These are phyloP conservation scores for Diplodia scrobiculata DNA, from an alignment of 2,329 filamentous ascomycete species.

Conservation along the genomic window DNA sequence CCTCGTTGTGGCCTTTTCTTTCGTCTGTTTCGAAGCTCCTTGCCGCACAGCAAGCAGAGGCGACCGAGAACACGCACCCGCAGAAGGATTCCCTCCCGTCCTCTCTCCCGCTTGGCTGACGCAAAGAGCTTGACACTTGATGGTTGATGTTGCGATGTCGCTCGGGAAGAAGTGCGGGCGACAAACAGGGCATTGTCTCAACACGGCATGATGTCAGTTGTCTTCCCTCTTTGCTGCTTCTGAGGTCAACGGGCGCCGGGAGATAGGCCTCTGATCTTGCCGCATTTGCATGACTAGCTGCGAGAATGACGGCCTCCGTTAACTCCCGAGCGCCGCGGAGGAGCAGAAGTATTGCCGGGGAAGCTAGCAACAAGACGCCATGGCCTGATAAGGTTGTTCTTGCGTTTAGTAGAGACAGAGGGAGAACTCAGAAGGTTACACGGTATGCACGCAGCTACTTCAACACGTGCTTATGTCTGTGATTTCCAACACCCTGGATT, in stretches of 20 bases:
- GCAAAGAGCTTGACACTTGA: not conserved
- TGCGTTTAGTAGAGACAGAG: not conserved
- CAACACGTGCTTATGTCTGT: conserved; percentile 3
- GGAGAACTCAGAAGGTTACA: not conserved
- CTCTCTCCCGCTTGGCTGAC: not conserved
- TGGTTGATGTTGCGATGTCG: not conserved
- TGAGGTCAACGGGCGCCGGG: not conserved
- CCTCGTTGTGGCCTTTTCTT: not conserved
- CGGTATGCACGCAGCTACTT: not conserved
- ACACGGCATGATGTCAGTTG: not conserved
- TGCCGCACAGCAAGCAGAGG: not conserved
- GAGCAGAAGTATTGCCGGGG: not conserved
- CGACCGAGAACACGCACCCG: not conserved
- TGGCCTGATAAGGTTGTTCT: not conserved
- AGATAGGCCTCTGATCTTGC: not conserved
- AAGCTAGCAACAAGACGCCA: not conserved
- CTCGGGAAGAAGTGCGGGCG: not conserved
- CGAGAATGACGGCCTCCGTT: not conserved
- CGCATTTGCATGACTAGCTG: not conserved
- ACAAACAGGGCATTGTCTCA: not conserved
- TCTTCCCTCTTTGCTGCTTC: not conserved
- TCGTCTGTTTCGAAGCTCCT: not conserved
- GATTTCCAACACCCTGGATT: conserved; percentile 17
- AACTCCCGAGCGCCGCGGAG: conserved; percentile 4
- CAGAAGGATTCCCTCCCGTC: not conserved